Percentiles rank a stretch among this genome's conserved stretches.
Conservation (phyloP, 305 asterid species). For the Solanum hybrid region DNA sequence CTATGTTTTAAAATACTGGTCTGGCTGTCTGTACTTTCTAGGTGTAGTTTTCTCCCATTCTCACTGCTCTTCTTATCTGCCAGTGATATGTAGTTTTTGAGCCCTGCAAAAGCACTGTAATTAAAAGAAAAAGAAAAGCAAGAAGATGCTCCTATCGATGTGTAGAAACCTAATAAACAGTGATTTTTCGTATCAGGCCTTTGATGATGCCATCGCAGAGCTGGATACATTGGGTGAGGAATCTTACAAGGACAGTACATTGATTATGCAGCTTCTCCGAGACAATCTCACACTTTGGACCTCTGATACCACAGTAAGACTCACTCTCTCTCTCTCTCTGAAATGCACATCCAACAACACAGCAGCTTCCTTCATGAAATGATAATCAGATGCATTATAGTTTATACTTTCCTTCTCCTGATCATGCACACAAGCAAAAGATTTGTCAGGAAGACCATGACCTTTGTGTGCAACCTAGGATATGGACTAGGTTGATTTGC, state of each 20-base stretch:
- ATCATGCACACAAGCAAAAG: background rate
- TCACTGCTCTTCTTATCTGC: background rate
- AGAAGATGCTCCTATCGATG: background rate
- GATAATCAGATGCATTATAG: background rate
- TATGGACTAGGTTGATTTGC: background rate
- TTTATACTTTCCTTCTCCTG: background rate
- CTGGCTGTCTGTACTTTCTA: background rate
- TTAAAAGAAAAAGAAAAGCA: background rate
- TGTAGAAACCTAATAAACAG: background rate
- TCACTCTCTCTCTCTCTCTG: background rate
- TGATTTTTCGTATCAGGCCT: slow-evolving; percentile 27
- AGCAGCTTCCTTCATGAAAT: background rate
- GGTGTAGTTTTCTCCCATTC: background rate
- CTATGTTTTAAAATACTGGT: background rate
- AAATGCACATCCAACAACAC: background rate
- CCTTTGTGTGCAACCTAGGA: background rate
- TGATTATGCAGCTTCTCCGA: slow-evolving; percentile 68
- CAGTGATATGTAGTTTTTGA: background rate
- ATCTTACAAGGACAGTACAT: slow-evolving; percentile 66
- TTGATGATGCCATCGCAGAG: slow-evolving; percentile 64
- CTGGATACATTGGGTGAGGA: slow-evolving; percentile 63
- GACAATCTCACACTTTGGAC: slow-evolving; percentile 69
- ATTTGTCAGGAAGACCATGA: background rate
- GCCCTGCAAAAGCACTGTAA: background rate
- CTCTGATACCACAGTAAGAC: slow-evolving; percentile 41